phyloP scores from a whole-genome alignment of 2,329 filamentous ascomycete genomes.

The Cladophialophora chaetospira region DNA sequence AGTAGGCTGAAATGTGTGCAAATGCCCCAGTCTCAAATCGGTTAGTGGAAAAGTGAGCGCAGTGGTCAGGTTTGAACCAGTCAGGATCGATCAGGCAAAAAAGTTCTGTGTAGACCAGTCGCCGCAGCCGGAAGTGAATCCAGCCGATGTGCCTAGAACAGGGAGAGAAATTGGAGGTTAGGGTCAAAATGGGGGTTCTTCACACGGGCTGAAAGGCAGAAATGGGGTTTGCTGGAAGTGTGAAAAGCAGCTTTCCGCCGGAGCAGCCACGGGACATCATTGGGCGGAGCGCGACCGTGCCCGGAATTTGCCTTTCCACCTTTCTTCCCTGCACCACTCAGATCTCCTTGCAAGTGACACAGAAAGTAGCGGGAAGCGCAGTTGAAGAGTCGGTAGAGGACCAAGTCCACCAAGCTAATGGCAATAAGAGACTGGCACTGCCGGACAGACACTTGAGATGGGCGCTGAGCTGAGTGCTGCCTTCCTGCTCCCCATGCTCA shows the following conservation, averaged over 20 bases:
- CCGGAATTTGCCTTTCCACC: slow-evolving; percentile 9
- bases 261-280: slow-evolving; percentile 6
- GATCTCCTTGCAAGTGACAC: not conserved
- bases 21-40: slow-evolving; percentile 2
- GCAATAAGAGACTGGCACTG: no score
- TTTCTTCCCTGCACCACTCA: slow-evolving; percentile 2
- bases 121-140: not conserved
- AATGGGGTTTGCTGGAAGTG: not conserved
- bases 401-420: no score
- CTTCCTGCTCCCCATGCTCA: not conserved
- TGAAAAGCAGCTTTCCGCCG: slow-evolving; percentile 14
- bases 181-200: not conserved
- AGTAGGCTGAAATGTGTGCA: not conserved
- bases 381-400: no score
- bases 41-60: slow-evolving; percentile 4
- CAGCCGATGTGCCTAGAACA: not conserved
- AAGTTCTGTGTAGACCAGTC: not conserved
- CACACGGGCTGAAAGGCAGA: not conserved
- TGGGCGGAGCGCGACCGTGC: slow-evolving; percentile 20
- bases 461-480: not conserved
- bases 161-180: not conserved
- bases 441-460: no score
- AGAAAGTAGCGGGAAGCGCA: no score
- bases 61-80: slow-evolving; percentile 1
- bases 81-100: not conserved